Conservation (phyloP, 2,329 filamentous ascomycete species). For the Scleromitrula shiraiana region DNA sequence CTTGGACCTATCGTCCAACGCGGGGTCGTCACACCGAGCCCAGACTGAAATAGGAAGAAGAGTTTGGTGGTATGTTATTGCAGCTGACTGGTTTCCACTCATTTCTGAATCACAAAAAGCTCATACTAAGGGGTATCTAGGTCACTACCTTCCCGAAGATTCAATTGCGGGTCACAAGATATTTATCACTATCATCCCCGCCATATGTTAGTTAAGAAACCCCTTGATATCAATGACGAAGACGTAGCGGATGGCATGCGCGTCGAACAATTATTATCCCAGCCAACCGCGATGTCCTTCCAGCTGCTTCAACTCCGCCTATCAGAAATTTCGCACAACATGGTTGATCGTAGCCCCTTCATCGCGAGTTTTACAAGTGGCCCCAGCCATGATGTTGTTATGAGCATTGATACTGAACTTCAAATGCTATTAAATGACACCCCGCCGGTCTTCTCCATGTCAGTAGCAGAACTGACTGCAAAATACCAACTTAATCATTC, state of each 20-base stretch:
- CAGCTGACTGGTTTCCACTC: constrained; percentile 29
- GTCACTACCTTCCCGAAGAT: constrained; percentile 25
- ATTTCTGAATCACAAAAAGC: background rate
- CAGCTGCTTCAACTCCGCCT: constrained; percentile 31
- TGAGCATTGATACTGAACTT: constrained; percentile 29
- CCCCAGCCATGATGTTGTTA: constrained; percentile 23
- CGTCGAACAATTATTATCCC: constrained; percentile 16
- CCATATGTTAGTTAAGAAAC: constrained; percentile 32
- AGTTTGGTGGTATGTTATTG: constrained; percentile 34
- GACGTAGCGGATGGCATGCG: constrained; percentile 28
- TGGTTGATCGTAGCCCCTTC: constrained; percentile 29
- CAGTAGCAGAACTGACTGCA: background rate
- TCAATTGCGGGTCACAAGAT: constrained; percentile 27
- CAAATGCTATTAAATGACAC: constrained; percentile 25
- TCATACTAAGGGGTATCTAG: constrained; percentile 3
- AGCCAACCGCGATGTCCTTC: constrained; percentile 32
- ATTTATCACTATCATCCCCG: constrained; percentile 29
- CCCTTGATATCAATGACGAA: constrained; percentile 31
- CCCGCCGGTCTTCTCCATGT: constrained; percentile 29
- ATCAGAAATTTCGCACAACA: constrained; percentile 30
- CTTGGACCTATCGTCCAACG: constrained; percentile 13
- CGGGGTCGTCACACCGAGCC: constrained; percentile 15
- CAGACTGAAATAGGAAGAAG: constrained; percentile 30
- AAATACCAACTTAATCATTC: constrained; percentile 17
- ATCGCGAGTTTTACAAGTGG: constrained; percentile 3